Evolutionary conservation across 768 basidiomycete genomes (phyloP).

Genomic region (Naganishia kalamii): DNA sequence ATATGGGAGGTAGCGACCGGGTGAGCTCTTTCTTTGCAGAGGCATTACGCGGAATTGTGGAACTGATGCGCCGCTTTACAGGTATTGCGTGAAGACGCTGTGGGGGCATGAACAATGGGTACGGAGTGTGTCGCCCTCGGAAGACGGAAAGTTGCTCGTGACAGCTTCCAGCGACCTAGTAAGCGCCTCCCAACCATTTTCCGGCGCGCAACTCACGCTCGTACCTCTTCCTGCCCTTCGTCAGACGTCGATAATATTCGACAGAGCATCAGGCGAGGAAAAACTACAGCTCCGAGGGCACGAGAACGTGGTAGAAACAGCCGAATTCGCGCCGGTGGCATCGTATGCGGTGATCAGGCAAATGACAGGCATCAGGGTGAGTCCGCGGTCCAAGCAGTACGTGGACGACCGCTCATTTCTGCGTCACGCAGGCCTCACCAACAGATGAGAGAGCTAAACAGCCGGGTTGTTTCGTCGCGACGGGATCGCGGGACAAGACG

Average conservation of each 20-base stretch:
- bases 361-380: conserved; percentile 63
- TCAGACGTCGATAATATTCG: conserved; percentile 73
- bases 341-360: conserved; percentile 72
- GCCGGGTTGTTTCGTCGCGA: conserved; percentile 60
- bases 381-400: neutral
- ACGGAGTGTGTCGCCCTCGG: conserved; percentile 52
- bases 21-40: conserved; percentile 50
- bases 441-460: conserved; percentile 49
- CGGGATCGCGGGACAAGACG: conserved; percentile 82
- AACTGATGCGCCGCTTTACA: conserved; percentile 33
- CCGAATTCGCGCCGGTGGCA: conserved; percentile 70
- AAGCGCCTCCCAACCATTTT: conserved; percentile 32
- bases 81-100: conserved; percentile 70
- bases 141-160: conserved; percentile 66
- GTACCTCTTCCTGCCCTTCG: conserved; percentile 5
- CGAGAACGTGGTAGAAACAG: conserved; percentile 76
- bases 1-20: conserved; percentile 81
- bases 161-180: conserved; percentile 87
- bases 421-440: conserved; percentile 50
- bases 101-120: conserved; percentile 80
- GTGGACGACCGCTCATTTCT: neutral
- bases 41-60: conserved; percentile 6
- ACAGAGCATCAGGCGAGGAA: conserved; percentile 64
- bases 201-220: neutral
- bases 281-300: conserved; percentile 81